phyloP scores from a whole-genome alignment of 345 rosid genomes.

The Linum usitatissimum region DNA sequence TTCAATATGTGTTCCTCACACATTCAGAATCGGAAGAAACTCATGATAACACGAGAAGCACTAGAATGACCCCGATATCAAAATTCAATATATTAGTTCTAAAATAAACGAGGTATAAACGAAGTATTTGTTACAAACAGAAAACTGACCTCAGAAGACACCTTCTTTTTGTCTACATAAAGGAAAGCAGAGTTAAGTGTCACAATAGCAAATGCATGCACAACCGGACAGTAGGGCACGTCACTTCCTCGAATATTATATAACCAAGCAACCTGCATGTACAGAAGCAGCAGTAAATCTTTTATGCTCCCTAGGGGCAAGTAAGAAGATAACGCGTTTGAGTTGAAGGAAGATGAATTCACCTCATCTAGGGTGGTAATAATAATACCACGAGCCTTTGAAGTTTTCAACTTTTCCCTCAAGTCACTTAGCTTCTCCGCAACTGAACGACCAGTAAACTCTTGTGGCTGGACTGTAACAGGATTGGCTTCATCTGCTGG shows the following conservation, averaged over 20 bases:
- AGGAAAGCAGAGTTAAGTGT: conserved; percentile 56
- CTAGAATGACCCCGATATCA: no score
- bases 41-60: no score
- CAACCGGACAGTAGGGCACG: conserved; percentile 83
- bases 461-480: conserved; percentile 52
- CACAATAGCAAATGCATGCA: conserved; percentile 85
- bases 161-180: conserved; percentile 70
- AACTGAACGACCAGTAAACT: conserved; percentile 58
- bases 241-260: conserved; percentile 89
- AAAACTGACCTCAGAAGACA: conserved; percentile 49
- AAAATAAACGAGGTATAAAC: conserved; percentile 1
- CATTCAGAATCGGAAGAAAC: no score
- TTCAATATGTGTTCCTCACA: no score
- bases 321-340: background rate
- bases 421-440: conserved; percentile 49
- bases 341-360: conserved; percentile 8
- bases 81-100: no score
- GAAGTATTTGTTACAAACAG: background rate
- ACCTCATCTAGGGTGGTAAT: conserved; percentile 90
- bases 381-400: conserved; percentile 52
- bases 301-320: background rate
- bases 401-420: conserved; percentile 48
- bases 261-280: conserved; percentile 90
- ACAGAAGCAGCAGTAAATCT: background rate
- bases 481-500: conserved; percentile 55